Conservation (phyloP, 768 basidiomycete genomes). For the Leccinum longicurvipes region DNA sequence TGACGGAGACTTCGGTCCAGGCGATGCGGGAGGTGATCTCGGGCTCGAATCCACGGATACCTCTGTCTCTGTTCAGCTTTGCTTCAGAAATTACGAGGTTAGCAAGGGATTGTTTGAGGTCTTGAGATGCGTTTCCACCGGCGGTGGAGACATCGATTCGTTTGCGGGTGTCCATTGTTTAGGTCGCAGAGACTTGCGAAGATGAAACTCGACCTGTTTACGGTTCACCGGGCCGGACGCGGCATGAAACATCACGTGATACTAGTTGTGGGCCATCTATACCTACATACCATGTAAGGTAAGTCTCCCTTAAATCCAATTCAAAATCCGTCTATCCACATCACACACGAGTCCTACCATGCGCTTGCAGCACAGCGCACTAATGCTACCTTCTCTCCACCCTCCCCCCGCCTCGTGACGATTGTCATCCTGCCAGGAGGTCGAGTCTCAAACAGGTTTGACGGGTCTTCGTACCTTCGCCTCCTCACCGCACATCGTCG, state of each 20-base stretch:
- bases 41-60: constrained; percentile 20
- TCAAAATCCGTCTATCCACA: too few relatives aligned
- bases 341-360: not conserved
- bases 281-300: too few relatives aligned
- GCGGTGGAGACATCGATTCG: constrained; percentile 21
- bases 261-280: too few relatives aligned
- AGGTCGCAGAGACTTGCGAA: too few relatives aligned
- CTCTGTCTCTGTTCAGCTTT: constrained; percentile 6
- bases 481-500: not conserved
- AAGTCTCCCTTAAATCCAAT: too few relatives aligned
- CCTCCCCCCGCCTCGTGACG: too few relatives aligned
- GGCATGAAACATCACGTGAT: too few relatives aligned
- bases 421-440: too few relatives aligned
- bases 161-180: constrained; percentile 15
- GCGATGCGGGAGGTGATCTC: constrained; percentile 23
- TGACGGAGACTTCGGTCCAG: constrained; percentile 42
- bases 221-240: too few relatives aligned
- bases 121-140: constrained; percentile 26
- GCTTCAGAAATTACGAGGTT: constrained; percentile 11
- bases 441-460: too few relatives aligned
- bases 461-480: not conserved
- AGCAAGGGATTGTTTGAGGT: constrained; percentile 28
- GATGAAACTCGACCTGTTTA: too few relatives aligned
- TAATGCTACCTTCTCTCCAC: not conserved
- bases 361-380: not conserved